Percentiles rank a stretch among this genome's conserved stretches.
Evolutionary conservation across 495 filamentous ascomycete genomes (phyloP).

Genomic region (Trichoderma asperelloides): DNA sequence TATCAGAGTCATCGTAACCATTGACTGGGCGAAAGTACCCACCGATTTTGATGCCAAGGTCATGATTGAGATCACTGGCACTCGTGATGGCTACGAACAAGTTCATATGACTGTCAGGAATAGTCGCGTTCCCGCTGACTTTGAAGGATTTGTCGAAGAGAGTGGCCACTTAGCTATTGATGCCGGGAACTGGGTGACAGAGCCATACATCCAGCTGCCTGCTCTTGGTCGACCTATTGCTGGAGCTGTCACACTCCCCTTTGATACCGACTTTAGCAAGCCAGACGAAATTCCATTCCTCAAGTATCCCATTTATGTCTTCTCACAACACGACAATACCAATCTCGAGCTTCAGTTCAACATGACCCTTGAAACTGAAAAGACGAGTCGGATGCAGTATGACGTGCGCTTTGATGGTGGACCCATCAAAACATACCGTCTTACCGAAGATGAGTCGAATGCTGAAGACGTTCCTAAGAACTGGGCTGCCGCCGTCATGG

Average conservation of each 20-base stretch:
- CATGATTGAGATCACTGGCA: background rate
- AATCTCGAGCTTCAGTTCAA: constrained; percentile 7
- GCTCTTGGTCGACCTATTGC: background rate
- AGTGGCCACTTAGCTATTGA: background rate
- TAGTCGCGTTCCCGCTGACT: background rate
- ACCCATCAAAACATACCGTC: background rate
- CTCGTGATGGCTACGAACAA: background rate
- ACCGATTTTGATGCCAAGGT: background rate
- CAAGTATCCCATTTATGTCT: background rate
- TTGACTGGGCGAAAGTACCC: background rate
- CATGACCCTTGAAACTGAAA: constrained; percentile 1
- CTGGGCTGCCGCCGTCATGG: background rate
- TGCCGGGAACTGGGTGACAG: background rate
- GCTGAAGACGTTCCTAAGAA: background rate
- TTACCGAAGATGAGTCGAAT: background rate
- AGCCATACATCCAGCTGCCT: constrained; percentile 6
- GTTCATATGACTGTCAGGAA: background rate
- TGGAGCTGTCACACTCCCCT: background rate
- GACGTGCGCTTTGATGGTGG: constrained; percentile 5
- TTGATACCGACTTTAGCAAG: constrained; percentile 4
- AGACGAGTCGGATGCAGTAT: constrained; percentile 1
- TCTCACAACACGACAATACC: background rate
- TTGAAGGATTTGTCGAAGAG: background rate
- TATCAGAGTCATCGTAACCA: background rate
- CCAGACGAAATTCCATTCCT: background rate